phyloP scores from a whole-genome alignment of 805 yeast species.

The Cyberlindnera bimundalis region DNA sequence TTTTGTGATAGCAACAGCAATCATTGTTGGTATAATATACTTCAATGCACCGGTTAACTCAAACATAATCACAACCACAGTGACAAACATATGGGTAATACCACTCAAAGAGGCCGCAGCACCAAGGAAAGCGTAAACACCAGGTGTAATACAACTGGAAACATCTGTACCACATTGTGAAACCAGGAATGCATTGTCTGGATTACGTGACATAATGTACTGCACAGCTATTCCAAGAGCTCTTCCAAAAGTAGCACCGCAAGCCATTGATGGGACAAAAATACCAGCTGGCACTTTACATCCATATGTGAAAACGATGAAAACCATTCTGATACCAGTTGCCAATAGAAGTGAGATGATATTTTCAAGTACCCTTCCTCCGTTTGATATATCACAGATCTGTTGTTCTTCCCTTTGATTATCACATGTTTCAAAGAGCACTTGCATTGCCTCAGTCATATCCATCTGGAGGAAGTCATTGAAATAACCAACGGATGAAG shows the following conservation, averaged over 20 bases:
- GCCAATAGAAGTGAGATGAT: constrained; percentile 62
- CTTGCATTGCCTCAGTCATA: constrained; percentile 95
- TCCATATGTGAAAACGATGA: constrained; percentile 86
- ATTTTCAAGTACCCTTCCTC: constrained; percentile 31
- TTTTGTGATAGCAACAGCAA: constrained; percentile 86
- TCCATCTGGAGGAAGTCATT: constrained; percentile 78
- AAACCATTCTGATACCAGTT: constrained; percentile 61
- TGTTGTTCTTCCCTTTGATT: constrained; percentile 40
- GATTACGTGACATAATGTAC: constrained; percentile 37
- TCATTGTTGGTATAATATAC: constrained; percentile 93
- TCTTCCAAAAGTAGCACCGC: constrained; percentile 93
- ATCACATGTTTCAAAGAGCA: constrained; percentile 78
- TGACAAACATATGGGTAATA: constrained; percentile 85
- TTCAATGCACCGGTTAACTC: constrained; percentile 94
- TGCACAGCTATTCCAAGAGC: constrained; percentile 76
- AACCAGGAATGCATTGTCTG: constrained; percentile 33
- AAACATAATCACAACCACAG: constrained; percentile 94
- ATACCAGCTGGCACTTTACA: constrained; percentile 97
- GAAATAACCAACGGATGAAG: constrained; percentile 77
- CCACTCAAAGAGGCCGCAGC: constrained; percentile 96
- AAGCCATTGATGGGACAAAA: constrained; percentile 94
- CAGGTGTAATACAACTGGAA: constrained; percentile 75
- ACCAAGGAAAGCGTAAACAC: constrained; percentile 92
- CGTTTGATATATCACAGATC: constrained; percentile 36
- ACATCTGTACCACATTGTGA: constrained; percentile 37